Percentiles rank a stretch among this genome's conserved stretches.
phyloP scores from a whole-genome alignment of 2,329 filamentous ascomycete species.

The Ascochyta viciae-villosae region DNA sequence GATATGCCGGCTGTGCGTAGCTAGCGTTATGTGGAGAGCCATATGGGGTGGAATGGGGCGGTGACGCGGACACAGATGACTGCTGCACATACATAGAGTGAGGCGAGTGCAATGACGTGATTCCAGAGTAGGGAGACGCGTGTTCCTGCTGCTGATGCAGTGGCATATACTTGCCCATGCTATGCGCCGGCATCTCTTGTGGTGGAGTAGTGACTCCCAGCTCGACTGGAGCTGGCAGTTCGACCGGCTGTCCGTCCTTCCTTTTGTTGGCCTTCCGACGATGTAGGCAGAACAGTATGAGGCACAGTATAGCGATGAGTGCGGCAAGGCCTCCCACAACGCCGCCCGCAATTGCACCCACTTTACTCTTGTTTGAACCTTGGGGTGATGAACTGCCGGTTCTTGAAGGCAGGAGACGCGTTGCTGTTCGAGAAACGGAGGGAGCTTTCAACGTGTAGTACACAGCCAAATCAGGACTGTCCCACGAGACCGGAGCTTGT shows the following conservation, averaged over 20 bases:
- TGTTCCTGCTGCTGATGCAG: conserved; percentile 32
- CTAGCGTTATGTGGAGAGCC: conserved; percentile 6
- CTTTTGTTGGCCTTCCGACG: conserved; percentile 42
- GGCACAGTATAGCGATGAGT: conserved; percentile 40
- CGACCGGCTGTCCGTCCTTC: conserved; percentile 5
- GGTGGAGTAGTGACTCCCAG: conserved; percentile 38
- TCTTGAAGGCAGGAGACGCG: conserved; percentile 51
- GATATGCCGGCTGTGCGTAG: conserved; percentile 16
- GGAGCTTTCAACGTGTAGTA: conserved; percentile 62
- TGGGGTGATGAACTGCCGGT: conserved; percentile 25
- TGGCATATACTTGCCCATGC: conserved; percentile 37
- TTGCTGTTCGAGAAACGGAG: conserved; percentile 58
- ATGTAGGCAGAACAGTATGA: conserved; percentile 47
- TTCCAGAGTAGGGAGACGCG: conserved; percentile 7
- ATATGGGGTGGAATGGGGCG: conserved; percentile 15
- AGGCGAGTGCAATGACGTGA: conserved; percentile 21
- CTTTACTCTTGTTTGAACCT: conserved; percentile 33
- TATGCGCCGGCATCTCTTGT: conserved; percentile 39
- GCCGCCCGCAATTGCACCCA: conserved; percentile 51
- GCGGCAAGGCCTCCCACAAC: conserved; percentile 48
- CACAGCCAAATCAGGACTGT: conserved; percentile 58
- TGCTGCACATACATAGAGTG: conserved; percentile 29
- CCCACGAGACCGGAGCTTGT: conserved; percentile 60
- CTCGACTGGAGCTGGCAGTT: conserved; percentile 38
- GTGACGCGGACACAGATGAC: conserved; percentile 24